Evolutionary conservation across 2,329 filamentous ascomycete genomes (phyloP).

Genomic region (Immersiporthe knoxdaviesiana): DNA sequence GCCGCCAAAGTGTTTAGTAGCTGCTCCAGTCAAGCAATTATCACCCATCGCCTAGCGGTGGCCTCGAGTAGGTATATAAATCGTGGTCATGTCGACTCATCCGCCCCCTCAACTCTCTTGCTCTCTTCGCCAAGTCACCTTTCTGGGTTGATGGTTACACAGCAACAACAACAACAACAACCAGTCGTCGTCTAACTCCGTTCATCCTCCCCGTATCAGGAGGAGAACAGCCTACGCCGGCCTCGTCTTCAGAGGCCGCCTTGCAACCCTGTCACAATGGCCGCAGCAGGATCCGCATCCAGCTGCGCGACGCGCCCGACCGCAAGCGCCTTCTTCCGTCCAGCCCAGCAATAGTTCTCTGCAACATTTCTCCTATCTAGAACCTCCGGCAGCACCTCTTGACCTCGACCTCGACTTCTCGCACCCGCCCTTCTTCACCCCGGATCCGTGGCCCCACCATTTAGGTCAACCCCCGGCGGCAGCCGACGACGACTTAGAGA

Average conservation of each 20-base stretch:
- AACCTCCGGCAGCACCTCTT: conserved; percentile 14
- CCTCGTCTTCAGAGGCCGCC: conserved; percentile 37
- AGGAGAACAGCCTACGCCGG: conserved; percentile 28
- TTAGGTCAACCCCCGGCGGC: conserved; percentile 14
- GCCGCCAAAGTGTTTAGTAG: too few relatives aligned
- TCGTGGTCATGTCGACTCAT: conserved; percentile 6
- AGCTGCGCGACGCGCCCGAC: conserved; percentile 31
- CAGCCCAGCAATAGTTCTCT: conserved; percentile 6
- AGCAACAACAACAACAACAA: too few relatives aligned
- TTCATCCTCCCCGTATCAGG: neutral
- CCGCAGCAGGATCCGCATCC: conserved; percentile 32
- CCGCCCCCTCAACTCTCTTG: too few relatives aligned
- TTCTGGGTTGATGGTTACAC: conserved; percentile 22
- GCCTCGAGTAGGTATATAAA: conserved; percentile 7
- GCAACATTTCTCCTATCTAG: conserved; percentile 7
- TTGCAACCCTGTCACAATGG: conserved; percentile 39
- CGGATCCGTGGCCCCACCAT: conserved; percentile 22
- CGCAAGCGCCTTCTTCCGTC: conserved; percentile 28
- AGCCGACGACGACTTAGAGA: neutral
- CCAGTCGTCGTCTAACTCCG: neutral
- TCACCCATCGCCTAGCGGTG: neutral
- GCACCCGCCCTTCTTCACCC: conserved; percentile 18
- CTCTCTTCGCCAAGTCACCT: conserved; percentile 2
- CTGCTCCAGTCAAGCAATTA: neutral
- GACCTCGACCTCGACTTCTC: conserved; percentile 9